Conservation (phyloP, 2,329 filamentous ascomycete genomes). For the Colletotrichum simmondsii region DNA sequence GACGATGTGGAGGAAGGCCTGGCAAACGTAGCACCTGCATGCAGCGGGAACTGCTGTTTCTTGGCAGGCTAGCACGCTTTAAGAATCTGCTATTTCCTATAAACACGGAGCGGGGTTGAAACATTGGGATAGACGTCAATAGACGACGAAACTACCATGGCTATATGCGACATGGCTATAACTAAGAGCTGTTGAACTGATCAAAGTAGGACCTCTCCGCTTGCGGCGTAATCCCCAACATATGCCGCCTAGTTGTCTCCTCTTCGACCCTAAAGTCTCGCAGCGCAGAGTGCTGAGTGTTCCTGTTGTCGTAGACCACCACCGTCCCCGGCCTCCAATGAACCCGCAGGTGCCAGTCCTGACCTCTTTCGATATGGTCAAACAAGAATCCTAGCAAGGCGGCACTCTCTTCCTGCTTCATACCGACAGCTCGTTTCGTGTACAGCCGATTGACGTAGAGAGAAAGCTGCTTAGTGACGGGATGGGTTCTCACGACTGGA, state of each 20-base stretch:
- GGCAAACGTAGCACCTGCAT: background rate
- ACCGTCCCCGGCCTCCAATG: background rate
- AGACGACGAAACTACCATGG: too few species aligned
- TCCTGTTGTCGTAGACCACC: slow-evolving; percentile 8
- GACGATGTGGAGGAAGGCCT: background rate
- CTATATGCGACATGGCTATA: background rate
- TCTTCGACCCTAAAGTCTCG: slow-evolving; percentile 1
- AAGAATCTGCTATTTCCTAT: background rate
- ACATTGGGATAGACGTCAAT: background rate
- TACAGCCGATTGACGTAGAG: slow-evolving; percentile 4
- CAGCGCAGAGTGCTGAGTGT: background rate
- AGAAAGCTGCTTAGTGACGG: background rate
- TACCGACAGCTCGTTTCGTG: background rate
- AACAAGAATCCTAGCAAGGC: slow-evolving; percentile 1
- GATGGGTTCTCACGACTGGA: slow-evolving; percentile 1
- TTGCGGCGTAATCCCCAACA: slow-evolving; percentile 8
- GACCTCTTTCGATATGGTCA: slow-evolving; percentile 9
- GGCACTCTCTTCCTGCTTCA: slow-evolving; percentile 3
- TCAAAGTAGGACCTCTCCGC: slow-evolving; percentile 13
- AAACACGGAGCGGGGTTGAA: background rate
- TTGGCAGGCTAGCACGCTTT: background rate
- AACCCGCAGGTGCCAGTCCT: background rate
- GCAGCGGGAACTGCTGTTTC: background rate
- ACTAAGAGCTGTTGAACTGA: background rate
- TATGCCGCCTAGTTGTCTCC: slow-evolving; percentile 1